These are phyloP conservation scores for Amanita molliuscula DNA, from an alignment of 768 basidiomycete genomes.

Conservation along the genomic window DNA sequence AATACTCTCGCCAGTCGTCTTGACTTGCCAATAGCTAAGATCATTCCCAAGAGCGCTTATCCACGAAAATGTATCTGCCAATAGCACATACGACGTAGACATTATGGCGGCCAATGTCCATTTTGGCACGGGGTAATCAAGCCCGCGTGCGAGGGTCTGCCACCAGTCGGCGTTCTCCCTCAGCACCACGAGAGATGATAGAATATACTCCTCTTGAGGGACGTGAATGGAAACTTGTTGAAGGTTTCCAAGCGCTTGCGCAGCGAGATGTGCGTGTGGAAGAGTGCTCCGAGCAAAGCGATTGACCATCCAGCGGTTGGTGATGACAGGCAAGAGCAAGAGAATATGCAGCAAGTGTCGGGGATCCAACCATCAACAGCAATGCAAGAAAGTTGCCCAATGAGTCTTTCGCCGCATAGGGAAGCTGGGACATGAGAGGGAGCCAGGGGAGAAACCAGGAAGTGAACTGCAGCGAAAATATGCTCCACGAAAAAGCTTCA, in stretches of 20 bases:
- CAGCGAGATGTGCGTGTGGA: conserved; percentile 21
- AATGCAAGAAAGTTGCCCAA: conserved; percentile 32
- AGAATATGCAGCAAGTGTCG: conserved; percentile 34
- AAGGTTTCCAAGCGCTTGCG: conserved; percentile 24
- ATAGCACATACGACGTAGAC: conserved; percentile 33
- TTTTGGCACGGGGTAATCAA: conserved; percentile 23
- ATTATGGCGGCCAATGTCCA: conserved; percentile 27
- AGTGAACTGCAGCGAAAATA: conserved; percentile 28
- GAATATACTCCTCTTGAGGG: conserved; percentile 14
- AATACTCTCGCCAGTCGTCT: conserved; percentile 25
- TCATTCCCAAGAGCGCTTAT: conserved; percentile 9
- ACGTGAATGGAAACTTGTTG: conserved; percentile 31
- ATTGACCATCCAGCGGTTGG: conserved; percentile 28
- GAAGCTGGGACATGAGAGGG: conserved; percentile 39
- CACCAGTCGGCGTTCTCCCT: conserved; percentile 34
- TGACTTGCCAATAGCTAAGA: conserved; percentile 6
- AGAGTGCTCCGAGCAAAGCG: conserved; percentile 20
- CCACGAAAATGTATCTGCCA: conserved; percentile 32
- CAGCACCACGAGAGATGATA: conserved; percentile 32
- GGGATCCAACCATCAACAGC: conserved; percentile 33
- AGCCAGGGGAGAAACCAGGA: conserved; percentile 41
- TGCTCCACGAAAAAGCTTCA: conserved; percentile 20
- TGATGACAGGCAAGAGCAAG: conserved; percentile 31
- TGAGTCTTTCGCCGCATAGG: conserved; percentile 29
- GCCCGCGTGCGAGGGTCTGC: conserved; percentile 18